These are phyloP conservation scores for Penicillium sclerotiorum DNA, from an alignment of 2,329 filamentous ascomycete species.

Conservation along the genomic window DNA sequence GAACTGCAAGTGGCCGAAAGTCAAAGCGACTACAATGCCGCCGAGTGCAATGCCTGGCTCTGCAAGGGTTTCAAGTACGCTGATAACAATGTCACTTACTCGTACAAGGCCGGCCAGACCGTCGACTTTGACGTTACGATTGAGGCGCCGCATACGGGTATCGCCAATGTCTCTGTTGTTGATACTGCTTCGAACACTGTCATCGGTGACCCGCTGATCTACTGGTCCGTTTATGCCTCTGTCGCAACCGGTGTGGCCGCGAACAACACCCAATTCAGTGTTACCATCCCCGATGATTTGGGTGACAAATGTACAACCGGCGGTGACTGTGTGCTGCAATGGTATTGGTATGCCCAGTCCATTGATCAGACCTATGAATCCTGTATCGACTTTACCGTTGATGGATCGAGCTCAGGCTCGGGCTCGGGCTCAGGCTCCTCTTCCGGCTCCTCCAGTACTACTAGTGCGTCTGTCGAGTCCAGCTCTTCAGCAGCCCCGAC, in stretches of 20 bases:
- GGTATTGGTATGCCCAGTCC: conserved; percentile 38
- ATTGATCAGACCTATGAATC: conserved; percentile 42
- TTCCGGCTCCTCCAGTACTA: conserved; percentile 3
- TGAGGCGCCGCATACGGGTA: conserved; percentile 51
- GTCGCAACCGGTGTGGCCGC: conserved; percentile 28
- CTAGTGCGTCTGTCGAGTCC: background rate
- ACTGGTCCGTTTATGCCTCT: conserved; percentile 36
- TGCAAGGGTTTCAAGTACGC: conserved; percentile 62
- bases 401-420: conserved; percentile 23
- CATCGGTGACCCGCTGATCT: conserved; percentile 38
- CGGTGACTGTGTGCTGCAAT: conserved; percentile 38
- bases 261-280: conserved; percentile 33
- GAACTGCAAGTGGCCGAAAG: conserved; percentile 53
- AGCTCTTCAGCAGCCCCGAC: conserved; percentile 2
- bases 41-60: conserved; percentile 55
- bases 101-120: conserved; percentile 52
- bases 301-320: conserved; percentile 29
- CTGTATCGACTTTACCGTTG: conserved; percentile 37
- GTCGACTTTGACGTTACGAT: conserved; percentile 50
- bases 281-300: conserved; percentile 35
- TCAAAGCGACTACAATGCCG: conserved; percentile 53
- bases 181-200: conserved; percentile 48
- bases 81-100: conserved; percentile 57
- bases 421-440: background rate
- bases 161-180: conserved; percentile 54